Evolutionary conservation across 371 early-diverging fungal genomes (phyloP), one percentile per base, ranked within the genome.

Genomic region (Capniomyces stellatus): DNA sequence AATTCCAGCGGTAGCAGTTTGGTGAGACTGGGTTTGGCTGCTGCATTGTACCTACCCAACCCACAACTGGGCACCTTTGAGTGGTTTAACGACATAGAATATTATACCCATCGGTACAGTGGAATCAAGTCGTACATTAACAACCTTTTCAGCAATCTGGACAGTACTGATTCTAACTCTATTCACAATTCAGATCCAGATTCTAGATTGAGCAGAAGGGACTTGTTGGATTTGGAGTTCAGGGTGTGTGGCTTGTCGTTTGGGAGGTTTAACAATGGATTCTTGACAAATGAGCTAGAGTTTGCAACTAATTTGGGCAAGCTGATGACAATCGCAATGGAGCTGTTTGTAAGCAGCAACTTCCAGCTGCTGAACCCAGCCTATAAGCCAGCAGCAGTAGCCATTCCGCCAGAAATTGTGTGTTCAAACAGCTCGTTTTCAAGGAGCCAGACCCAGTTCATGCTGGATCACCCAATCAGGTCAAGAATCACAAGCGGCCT

Each of bases 381-480:
- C 8, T 71, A 59, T 56, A 64, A 65, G 59, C 71, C 72, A 28
- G 64, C 71, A 57, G 82, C 71, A 0, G 70, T 79, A 21, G 72
- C 87, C 15, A 79, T 83, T 3, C 81, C 85, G 0, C 73, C 76
- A 12, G 78, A 81, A 35, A 54, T 72, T 18, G 49, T 79, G 1
- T 81, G 85, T 54, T 69, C 77, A 35, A 84, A 85, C 51, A 67
- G 71, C 15, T 70, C 75, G n/a, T 85, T 80, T 58, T 55, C 69
- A 21, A 63, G 69, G 47, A 77, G 80, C 24, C 72, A 77, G 48
- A 64, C 65, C 29, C 64, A 70, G 18, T 41, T 65, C 3, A 35
- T 83, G 61, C 74, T 83, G 59, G 62, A 76, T 54, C 60, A 64
- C 41, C 68, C 68, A 28, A 44, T 67, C 31, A 35, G 57, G 3